These are phyloP conservation scores for Mycena galopus DNA, from an alignment of 768 basidiomycete species.

Conservation along the genomic window DNA sequence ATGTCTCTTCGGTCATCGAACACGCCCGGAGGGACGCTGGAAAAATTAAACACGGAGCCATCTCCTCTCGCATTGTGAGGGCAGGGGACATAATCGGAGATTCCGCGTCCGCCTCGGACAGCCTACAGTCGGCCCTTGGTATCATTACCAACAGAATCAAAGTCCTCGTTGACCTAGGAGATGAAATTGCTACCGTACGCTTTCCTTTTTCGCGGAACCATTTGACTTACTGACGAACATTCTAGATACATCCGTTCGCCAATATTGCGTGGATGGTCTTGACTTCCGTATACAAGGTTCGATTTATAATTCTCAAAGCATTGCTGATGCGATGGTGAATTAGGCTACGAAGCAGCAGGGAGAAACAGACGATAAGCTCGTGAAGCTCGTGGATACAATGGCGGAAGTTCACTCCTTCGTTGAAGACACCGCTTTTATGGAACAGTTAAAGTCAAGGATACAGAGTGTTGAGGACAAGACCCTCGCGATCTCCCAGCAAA, in stretches of 20 bases:
- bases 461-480: neutral
- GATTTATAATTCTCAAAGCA: neutral
- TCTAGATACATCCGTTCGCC: neutral
- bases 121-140: neutral
- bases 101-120: too few relatives aligned
- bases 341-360: neutral
- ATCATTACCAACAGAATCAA: neutral
- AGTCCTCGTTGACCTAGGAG: too few relatives aligned
- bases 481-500: neutral
- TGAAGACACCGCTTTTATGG: neutral
- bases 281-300: neutral
- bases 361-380: neutral
- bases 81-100: too few relatives aligned
- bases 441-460: neutral
- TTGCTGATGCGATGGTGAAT: neutral
- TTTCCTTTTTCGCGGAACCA: neutral
- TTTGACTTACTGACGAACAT: too few relatives aligned
- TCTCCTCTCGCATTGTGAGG: neutral
- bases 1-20: neutral
- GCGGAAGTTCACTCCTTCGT: neutral
- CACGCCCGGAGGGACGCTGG: neutral
- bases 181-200: too few relatives aligned
- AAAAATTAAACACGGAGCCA: neutral
- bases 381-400: neutral
- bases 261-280: neutral